These are phyloP conservation scores for Fremontodendron californicum DNA, from an alignment of 345 rosid species.

Conservation along the genomic window DNA sequence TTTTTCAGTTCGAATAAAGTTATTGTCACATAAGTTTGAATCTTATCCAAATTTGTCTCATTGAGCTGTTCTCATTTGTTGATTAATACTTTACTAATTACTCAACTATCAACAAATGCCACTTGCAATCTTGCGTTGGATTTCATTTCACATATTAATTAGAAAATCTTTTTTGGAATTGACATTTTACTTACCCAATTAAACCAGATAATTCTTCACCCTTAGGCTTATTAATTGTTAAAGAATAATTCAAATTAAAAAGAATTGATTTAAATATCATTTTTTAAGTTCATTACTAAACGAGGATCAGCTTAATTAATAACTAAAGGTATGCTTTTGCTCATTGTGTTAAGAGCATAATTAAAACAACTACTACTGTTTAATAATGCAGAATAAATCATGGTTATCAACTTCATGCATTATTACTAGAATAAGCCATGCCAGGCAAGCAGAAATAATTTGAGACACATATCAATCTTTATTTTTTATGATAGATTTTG, in stretches of 20 bases:
- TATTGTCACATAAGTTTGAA: background rate
- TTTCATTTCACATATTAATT: background rate
- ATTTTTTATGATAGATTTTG: background rate
- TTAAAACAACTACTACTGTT: background rate
- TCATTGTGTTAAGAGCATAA: background rate
- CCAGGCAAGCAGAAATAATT: background rate
- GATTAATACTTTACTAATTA: background rate
- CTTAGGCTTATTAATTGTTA: background rate
- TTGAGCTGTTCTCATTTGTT: background rate
- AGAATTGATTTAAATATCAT: background rate
- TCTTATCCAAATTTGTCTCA: background rate
- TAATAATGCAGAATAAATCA: background rate
- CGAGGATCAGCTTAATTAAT: background rate
- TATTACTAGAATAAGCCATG: background rate
- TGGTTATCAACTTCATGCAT: background rate
- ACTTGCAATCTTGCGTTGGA: background rate
- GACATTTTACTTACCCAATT: background rate
- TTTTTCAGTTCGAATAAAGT: background rate
- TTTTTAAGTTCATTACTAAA: background rate
- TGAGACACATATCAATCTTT: background rate
- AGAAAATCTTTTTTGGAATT: background rate
- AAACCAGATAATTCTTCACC: background rate
- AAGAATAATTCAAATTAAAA: too few species aligned
- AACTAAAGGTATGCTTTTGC: background rate
- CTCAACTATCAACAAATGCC: background rate